Evolutionary conservation across 1,139 yeast genomes (phyloP), one percentile per base, ranked within the genome.

Genomic region (Lodderomyces theae): DNA sequence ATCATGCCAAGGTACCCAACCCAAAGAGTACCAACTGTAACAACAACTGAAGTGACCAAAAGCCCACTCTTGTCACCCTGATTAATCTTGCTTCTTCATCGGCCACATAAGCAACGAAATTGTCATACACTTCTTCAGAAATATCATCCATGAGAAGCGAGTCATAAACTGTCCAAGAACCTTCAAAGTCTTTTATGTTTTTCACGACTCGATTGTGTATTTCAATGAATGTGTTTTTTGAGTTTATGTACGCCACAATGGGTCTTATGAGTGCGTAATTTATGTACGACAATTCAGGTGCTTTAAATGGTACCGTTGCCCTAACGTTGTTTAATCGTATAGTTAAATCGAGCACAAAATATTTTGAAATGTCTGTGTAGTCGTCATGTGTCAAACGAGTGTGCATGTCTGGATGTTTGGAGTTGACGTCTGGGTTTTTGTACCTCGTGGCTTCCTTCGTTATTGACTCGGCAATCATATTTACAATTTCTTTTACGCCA

Each of bases 151-250:
- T 88, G 45, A 92, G 69, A 42, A 85, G 71, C 26, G 95, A 85
- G 58, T 92, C 98, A 60, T 89, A 92, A 5, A 89, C 74, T 1
- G 98, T 92, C 98, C 98, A 92, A 4, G 96, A 80, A 0, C 98
- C 98, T 53, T 86, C 89, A 57, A 92, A 92, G 56, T 92, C 97
- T 28, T 71, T 69, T 22, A 88, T 64, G 39, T 79, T 76, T 58
- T 92, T 92, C 35, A 85, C 84, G n/a, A 92, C 80, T 5, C 90
- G 77, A 56, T 96, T 88, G 49, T 82, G 75, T 46, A 92, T 81
- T 38, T 96, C 97, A 48, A 92, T 90, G 52, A 84, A 86, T 0
- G 97, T 88, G 54, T 86, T 85, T 47, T 86, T 78, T 26, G 95
- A 84, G 60, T 92, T 92, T 57, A 92, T 90, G 61, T 90, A 92